Evolutionary conservation across 345 rosid species (phyloP).

Genomic region (Erucastrum elatum): DNA sequence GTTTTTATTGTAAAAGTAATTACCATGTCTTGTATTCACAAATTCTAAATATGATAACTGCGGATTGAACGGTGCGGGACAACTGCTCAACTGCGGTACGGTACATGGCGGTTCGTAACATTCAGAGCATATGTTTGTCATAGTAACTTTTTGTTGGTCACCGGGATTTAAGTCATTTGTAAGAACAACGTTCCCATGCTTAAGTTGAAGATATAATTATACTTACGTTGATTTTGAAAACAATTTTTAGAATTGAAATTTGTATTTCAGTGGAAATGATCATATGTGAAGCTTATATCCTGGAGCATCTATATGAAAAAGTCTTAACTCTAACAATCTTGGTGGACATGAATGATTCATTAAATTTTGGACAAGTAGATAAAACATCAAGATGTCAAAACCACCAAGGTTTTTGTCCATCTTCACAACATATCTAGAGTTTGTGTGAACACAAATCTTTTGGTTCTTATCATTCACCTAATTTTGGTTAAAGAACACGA

Average conservation of each 20-base stretch:
- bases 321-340: constrained; percentile 1
- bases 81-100: no score
- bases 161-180: not conserved
- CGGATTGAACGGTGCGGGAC: no score
- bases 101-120: no score
- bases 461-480: constrained; percentile 12
- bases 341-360: constrained; percentile 5
- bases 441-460: constrained; percentile 28
- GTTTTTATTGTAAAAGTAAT: no score
- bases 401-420: not conserved
- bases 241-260: not conserved
- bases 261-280: not conserved
- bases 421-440: constrained; percentile 7
- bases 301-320: not conserved
- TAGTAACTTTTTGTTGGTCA: not conserved
- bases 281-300: not conserved
- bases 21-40: not conserved
- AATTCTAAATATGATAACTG: no score
- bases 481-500: constrained; percentile 33
- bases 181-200: not conserved
- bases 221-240: not conserved
- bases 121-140: no score
- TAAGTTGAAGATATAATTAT: not conserved
- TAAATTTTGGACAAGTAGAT: not conserved
- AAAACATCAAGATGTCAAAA: constrained; percentile 25